phyloP scores from a whole-genome alignment of 129 eudicot genomes.

The Centrapalus pauciflorus region DNA sequence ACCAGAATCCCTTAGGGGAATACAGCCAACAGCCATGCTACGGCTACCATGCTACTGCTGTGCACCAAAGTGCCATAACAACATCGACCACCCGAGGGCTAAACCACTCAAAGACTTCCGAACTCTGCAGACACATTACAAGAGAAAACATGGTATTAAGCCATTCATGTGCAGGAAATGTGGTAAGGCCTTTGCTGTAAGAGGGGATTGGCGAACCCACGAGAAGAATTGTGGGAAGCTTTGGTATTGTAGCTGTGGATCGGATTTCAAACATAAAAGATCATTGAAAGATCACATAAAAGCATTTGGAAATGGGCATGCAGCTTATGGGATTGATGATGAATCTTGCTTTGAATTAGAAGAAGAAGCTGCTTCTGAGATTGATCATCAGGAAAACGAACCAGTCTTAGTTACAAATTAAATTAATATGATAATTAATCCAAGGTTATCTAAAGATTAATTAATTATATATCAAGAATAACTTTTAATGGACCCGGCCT shows the following conservation, averaged over 20 bases:
- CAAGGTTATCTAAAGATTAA: background rate
- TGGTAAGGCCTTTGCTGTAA: constrained; percentile 75
- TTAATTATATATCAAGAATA: constrained; percentile 20
- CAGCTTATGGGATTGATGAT: constrained; percentile 60
- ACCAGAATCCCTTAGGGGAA: constrained; percentile 75
- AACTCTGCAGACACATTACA: constrained; percentile 93
- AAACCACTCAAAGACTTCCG: constrained; percentile 89
- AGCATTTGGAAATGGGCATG: constrained; percentile 79
- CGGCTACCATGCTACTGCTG: constrained; percentile 90
- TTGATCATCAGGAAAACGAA: constrained; percentile 58
- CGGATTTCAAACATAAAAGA: constrained; percentile 88
- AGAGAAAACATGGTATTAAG: constrained; percentile 81
- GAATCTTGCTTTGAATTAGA: constrained; percentile 49
- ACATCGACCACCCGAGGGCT: constrained; percentile 85
- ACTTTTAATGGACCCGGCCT: constrained; percentile 2
- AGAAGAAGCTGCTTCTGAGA: constrained; percentile 62
- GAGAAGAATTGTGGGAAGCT: constrained; percentile 91
- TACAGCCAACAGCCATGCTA: constrained; percentile 91
- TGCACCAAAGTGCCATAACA: constrained; percentile 77
- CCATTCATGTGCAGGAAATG: constrained; percentile 85
- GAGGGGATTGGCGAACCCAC: constrained; percentile 92
- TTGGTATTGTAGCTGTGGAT: constrained; percentile 87
- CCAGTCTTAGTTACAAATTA: background rate
- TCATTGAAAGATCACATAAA: constrained; percentile 79
- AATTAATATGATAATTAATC: background rate